A percentile compares a stretch with the other conserved stretches of the same genome.
Evolutionary conservation across 805 yeast species (phyloP).

Genomic region (Komagataella kurtzmanii): DNA sequence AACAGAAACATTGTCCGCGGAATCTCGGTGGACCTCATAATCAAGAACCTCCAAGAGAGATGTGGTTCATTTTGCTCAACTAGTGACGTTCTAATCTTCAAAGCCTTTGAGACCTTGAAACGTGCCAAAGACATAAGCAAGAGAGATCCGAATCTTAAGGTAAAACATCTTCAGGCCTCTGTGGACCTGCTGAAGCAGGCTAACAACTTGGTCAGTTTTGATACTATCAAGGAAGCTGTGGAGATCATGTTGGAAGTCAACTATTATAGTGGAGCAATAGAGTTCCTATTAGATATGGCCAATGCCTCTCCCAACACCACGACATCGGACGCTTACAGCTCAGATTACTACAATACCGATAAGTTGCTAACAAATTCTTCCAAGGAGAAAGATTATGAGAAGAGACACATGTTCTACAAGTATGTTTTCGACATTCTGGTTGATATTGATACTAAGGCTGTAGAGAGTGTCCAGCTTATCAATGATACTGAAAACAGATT

Average conservation of each 20-base stretch:
- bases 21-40: conserved; percentile 84
- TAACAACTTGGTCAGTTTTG: conserved; percentile 63
- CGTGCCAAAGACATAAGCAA: conserved; percentile 68
- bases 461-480: conserved; percentile 20
- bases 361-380: conserved; percentile 27
- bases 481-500: conserved; percentile 22
- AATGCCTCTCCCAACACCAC: conserved; percentile 51
- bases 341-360: conserved; percentile 14
- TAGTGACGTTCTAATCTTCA: conserved; percentile 84
- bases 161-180: conserved; percentile 58
- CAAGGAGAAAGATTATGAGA: conserved; percentile 33
- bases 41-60: conserved; percentile 76
- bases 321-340: conserved; percentile 39
- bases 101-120: conserved; percentile 85
- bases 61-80: conserved; percentile 94
- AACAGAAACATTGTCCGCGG: conserved; percentile 83
- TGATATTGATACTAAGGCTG: conserved; percentile 53
- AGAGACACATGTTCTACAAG: conserved; percentile 49
- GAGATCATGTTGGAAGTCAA: conserved; percentile 66
- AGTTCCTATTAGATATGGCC: conserved; percentile 68
- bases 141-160: conserved; percentile 56
- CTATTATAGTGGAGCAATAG: conserved; percentile 76
- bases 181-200: conserved; percentile 68
- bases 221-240: conserved; percentile 70
- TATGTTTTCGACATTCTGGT: conserved; percentile 65